Base-by-base conservation (phyloP, 768 basidiomycete species). In the Hypsizygus marmoreus region DNA sequence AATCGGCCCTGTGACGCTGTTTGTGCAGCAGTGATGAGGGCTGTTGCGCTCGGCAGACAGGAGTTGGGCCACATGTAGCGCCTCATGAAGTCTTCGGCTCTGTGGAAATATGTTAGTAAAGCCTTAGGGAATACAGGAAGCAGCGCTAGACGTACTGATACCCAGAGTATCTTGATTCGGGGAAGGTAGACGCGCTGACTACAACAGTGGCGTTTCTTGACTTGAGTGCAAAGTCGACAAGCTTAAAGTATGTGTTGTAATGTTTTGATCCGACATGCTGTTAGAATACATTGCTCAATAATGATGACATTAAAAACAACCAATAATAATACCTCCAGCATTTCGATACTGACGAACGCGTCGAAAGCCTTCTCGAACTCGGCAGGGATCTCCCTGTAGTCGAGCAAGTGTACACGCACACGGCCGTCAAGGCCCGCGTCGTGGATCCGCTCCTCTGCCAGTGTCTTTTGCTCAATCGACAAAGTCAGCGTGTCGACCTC, bases 41-140 rank as follows among this genome's bases (percentile, higher is more conserved):
- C 81, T 0, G 89, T 88, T 14, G 92, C 86, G 48, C 87, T 91
- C 2, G 93, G 92, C 19, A 95, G 73, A 68, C 89, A 92, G 2
- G 87, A 87, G 60, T 90, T 90, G 13, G 88, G 88, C 88, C 88
- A 91, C 85, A 91, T 91, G 64, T 91, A 91, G 47, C 81, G 80
- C 35, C 88, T 80, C 86, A 88, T 88, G 66, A 91, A 91, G 61
- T 91, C 88, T 59, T 89, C 86, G 12, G 86, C 78, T 65, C 86
- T 78, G 39, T 24, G 44, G 9, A 52, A 12, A 13, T 26, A 29
- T 25, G 5, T 17, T 29, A 28, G 14, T 38, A 40, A 40, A 38
- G 22, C 45, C 48, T 22, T 4, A n/a, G 44, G 45, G 28, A 28
- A 36, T 19, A 25, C 36, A 25, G 41, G 42, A 28, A 48, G 30